phyloP scores from a whole-genome alignment of 306 rosid genomes.

The Lathyrus oleraceus region DNA sequence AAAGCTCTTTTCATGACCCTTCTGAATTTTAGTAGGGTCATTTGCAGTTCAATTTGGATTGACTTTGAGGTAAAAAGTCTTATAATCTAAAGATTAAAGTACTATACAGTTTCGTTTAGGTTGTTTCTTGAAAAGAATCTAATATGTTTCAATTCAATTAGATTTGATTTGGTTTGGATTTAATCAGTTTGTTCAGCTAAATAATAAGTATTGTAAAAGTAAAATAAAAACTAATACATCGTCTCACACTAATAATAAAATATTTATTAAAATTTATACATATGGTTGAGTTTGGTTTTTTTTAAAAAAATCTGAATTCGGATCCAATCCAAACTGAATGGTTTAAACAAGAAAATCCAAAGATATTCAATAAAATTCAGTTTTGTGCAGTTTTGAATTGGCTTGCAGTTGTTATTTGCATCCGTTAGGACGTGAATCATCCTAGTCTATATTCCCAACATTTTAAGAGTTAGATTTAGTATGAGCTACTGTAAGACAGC shows the following conservation, averaged over 20 bases:
- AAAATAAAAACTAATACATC: not conserved
- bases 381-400: not conserved
- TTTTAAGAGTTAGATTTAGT: not conserved
- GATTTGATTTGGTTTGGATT: not conserved
- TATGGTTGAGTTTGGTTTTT: not conserved
- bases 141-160: not conserved
- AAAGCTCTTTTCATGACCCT: slow-evolving; percentile 57
- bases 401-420: not conserved
- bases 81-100: not conserved
- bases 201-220: not conserved
- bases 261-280: not conserved
- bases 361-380: not conserved
- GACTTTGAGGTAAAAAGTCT: not conserved
- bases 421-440: not conserved
- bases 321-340: not conserved
- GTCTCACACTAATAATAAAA: not conserved
- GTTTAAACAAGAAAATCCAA: not conserved
- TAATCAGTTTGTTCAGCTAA: not conserved
- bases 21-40: slow-evolving; percentile 28
- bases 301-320: not conserved
- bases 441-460: not conserved
- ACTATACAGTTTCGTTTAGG: not conserved
- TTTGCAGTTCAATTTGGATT: not conserved
- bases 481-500: slow-evolving; percentile 24
- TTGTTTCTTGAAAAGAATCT: not conserved